Conservation (phyloP, 345 rosid genomes). For the Pistacia vera region DNA sequence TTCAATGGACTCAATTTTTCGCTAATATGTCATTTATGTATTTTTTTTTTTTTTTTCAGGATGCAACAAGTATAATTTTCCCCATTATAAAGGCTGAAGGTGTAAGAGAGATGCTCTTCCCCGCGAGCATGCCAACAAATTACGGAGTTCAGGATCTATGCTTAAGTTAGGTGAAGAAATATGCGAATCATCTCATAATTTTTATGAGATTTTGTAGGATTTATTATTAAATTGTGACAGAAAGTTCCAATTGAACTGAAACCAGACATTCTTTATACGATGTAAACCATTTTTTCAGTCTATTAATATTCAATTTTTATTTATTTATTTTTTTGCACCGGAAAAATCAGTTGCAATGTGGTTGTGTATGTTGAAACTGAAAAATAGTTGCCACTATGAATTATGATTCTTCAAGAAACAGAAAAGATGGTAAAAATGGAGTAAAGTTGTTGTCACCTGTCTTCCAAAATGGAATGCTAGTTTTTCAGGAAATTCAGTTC, state of each 20-base stretch:
- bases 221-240: background rate
- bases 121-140: background rate
- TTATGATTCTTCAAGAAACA: background rate
- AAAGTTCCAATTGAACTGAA: background rate
- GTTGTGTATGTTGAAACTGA: background rate
- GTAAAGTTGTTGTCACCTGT: background rate
- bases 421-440: background rate
- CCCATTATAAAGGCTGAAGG: slow-evolving; percentile 6
- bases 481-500: no score
- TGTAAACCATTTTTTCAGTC: background rate
- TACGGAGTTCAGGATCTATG: background rate
- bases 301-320: no score
- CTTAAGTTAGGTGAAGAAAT: background rate
- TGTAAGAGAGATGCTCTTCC: slow-evolving; percentile 3
- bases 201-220: no score
- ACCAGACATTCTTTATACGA: background rate
- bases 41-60: background rate
- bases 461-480: no score
- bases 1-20: background rate
- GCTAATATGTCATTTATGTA: background rate
- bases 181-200: background rate
- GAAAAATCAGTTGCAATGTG: no score
- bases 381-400: background rate
- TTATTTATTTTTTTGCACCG: background rate
- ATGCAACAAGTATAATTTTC: background rate